Evolutionary conservation across 192 early-diverging fungal genomes (phyloP).

Genomic region (Coemansia sp.): DNA sequence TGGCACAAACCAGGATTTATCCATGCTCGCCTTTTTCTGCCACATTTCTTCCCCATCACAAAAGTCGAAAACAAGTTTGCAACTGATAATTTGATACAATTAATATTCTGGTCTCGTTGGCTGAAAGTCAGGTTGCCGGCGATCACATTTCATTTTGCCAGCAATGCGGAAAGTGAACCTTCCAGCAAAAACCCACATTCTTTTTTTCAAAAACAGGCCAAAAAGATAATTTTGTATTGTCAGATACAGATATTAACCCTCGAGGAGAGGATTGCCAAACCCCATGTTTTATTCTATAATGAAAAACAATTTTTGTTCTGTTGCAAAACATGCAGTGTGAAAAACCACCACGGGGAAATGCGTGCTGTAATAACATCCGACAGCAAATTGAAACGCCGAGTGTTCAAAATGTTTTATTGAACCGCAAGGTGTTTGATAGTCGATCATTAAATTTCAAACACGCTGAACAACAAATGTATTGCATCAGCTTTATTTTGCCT

Average conservation of each 20-base stretch:
- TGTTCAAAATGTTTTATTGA: not conserved
- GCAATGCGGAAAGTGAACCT: not conserved
- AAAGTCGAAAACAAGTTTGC: too few species aligned
- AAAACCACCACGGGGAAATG: slow-evolving; percentile 7
- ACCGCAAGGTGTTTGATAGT: not conserved
- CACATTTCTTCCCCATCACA: too few species aligned
- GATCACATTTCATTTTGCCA: slow-evolving; percentile 1
- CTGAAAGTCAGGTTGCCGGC: not conserved
- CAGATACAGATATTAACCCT: too few species aligned
- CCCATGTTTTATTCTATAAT: not conserved
- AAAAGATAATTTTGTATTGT: too few species aligned
- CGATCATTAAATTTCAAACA: not conserved
- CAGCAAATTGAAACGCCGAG: not conserved
- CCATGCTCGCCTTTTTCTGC: too few species aligned
- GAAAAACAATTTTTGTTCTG: not conserved
- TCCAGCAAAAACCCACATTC: not conserved
- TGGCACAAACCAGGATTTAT: too few species aligned
- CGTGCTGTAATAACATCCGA: slow-evolving; percentile 6
- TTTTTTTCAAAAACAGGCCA: too few species aligned
- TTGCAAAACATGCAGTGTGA: not conserved
- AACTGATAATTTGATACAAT: too few species aligned
- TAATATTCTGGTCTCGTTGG: not conserved
- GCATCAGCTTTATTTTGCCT: not conserved
- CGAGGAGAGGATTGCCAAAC: too few species aligned
- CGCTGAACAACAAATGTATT: not conserved